phyloP scores from a whole-genome alignment of 2,329 filamentous ascomycete species.

The Xylaria sp. region DNA sequence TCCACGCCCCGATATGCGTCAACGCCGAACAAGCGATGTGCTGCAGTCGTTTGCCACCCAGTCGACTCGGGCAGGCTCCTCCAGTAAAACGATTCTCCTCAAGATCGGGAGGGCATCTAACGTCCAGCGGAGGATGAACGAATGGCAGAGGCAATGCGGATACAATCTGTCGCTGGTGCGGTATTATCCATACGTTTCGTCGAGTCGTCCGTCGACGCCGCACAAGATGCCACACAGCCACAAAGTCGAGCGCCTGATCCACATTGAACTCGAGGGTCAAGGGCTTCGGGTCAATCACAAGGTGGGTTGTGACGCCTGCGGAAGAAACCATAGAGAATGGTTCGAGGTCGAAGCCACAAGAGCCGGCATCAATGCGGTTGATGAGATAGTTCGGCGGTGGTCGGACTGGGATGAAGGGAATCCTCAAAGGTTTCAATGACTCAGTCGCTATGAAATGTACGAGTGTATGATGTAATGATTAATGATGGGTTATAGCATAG shows the following conservation, averaged over 20 bases:
- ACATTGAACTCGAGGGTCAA: conserved; percentile 82
- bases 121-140: conserved; percentile 88
- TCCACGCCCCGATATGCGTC: conserved; percentile 51
- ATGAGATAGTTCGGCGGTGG: conserved; percentile 83
- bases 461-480: conserved; percentile 28
- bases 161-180: conserved; percentile 88
- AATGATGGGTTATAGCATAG: neutral
- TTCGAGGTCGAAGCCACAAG: conserved; percentile 85
- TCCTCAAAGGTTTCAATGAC: conserved; percentile 19
- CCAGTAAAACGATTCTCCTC: conserved; percentile 70
- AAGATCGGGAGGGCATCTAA: conserved; percentile 79
- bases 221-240: conserved; percentile 86
- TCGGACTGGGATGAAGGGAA: conserved; percentile 78
- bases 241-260: conserved; percentile 88
- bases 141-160: conserved; percentile 94
- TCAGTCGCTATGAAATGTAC: conserved; percentile 24
- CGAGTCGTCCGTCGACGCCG: conserved; percentile 54
- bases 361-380: conserved; percentile 72
- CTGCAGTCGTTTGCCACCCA: conserved; percentile 60
- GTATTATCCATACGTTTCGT: conserved; percentile 85
- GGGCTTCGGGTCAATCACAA: conserved; percentile 62
- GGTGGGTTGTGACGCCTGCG: conserved; percentile 77
- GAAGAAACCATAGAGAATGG: conserved; percentile 91
- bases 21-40: conserved; percentile 64
- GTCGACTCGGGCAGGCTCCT: conserved; percentile 40